Conservation (phyloP, 805 yeast genomes). For the Kockiozyma suomiensis region DNA sequence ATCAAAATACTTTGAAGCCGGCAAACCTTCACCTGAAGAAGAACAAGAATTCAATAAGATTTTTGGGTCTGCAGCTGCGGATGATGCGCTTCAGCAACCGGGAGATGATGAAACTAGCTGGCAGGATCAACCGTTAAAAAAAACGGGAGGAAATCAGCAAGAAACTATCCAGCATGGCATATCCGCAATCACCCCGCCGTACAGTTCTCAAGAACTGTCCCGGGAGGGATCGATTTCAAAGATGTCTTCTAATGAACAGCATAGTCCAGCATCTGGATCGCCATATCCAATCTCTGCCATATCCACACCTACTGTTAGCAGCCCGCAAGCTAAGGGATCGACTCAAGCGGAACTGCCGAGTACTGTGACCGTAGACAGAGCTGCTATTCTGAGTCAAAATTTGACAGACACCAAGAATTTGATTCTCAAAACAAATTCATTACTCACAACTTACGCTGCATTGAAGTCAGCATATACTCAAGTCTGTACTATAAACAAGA, state of each 20-base stretch:
- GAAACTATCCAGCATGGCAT: not conserved
- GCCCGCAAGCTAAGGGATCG: not conserved
- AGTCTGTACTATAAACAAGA: slow-evolving; percentile 32
- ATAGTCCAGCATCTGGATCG: not conserved
- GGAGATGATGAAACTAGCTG: too few relatives aligned
- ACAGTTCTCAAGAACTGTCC: not conserved
- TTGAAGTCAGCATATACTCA: slow-evolving; percentile 37
- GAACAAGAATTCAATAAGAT: not conserved
- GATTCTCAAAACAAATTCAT: slow-evolving; percentile 36
- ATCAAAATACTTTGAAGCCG: not conserved
- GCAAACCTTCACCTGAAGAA: not conserved
- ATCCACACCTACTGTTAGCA: slow-evolving; percentile 2
- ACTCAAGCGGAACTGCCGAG: not conserved
- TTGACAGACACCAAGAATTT: slow-evolving; percentile 32
- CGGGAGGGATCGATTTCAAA: not conserved
- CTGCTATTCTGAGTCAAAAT: slow-evolving; percentile 2
- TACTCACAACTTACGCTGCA: slow-evolving; percentile 38
- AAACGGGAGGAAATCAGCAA: too few relatives aligned
- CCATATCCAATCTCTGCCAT: not conserved
- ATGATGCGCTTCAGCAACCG: not conserved
- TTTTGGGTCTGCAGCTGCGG: not conserved
- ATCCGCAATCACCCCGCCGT: slow-evolving; percentile 3
- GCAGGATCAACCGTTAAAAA: too few relatives aligned
- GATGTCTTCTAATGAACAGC: not conserved
- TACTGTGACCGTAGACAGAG: not conserved